These are phyloP conservation scores for Aspergillus cejpii DNA, from an alignment of 2,329 filamentous ascomycete genomes.

Conservation along the genomic window DNA sequence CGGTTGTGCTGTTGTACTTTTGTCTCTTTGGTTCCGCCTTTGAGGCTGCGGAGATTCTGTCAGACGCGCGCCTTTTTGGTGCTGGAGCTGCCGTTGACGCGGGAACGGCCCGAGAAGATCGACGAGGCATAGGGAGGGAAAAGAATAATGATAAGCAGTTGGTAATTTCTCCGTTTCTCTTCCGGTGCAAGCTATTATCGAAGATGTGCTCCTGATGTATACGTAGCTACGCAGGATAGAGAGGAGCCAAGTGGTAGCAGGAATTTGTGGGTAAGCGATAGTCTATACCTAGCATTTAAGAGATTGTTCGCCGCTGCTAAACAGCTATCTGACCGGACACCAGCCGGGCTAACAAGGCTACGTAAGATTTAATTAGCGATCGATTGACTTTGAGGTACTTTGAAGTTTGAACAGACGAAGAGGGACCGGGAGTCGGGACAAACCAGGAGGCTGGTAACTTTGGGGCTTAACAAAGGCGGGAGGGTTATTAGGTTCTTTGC, in stretches of 20 bases:
- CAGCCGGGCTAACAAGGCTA: conserved; percentile 2
- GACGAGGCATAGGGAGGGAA: conserved; percentile 28
- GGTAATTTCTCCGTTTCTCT: not conserved
- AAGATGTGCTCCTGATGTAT: conserved; percentile 1
- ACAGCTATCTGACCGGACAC: conserved; percentile 7
- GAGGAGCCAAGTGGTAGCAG: not conserved
- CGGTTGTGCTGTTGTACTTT: conserved; percentile 21
- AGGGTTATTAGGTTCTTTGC: conserved; percentile 15
- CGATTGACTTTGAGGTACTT: conserved; percentile 18
- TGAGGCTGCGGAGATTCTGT: conserved; percentile 24
- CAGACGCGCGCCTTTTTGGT: conserved; percentile 33
- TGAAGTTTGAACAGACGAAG: conserved; percentile 13
- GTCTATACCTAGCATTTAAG: conserved; percentile 6
- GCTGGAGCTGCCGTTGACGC: conserved; percentile 27
- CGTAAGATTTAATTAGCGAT: conserved; percentile 8
- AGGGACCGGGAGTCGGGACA: conserved; percentile 13
- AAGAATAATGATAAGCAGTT: not conserved
- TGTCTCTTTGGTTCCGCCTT: conserved; percentile 28
- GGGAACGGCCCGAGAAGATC: conserved; percentile 35
- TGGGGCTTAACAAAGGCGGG: conserved; percentile 22
- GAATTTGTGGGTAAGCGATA: not conserved
- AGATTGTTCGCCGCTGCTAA: conserved; percentile 4
- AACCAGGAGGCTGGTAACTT: conserved; percentile 25
- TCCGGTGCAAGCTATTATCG: not conserved
- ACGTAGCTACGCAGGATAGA: conserved; percentile 6